phyloP scores from a whole-genome alignment of 257 asterid genomes.

The Capsicum baccatum region DNA sequence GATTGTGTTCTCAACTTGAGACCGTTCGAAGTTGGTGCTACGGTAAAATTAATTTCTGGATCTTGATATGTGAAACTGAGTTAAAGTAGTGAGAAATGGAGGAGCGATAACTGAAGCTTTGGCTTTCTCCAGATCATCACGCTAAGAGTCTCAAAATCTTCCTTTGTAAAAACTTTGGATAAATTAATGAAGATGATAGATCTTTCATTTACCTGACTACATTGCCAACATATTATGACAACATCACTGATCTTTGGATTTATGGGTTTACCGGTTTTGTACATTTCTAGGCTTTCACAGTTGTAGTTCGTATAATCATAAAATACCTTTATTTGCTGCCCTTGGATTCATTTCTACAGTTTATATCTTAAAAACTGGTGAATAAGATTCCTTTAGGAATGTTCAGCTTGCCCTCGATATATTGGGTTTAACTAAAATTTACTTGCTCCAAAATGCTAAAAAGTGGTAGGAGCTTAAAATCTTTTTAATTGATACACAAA shows the following conservation, averaged over 20 bases:
- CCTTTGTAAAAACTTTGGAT: neutral
- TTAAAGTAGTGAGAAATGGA: neutral
- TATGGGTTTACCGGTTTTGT: neutral
- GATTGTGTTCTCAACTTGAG: neutral
- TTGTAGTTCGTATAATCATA: neutral
- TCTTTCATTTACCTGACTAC: neutral
- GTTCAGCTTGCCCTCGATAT: neutral
- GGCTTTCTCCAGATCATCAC: neutral
- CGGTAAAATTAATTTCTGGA: neutral
- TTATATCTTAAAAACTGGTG: neutral
- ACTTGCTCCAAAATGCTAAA: neutral
- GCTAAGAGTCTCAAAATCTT: neutral
- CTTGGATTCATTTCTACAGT: neutral
- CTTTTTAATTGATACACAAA: neutral
- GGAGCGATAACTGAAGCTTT: neutral
- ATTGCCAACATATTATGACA: neutral
- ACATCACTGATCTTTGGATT: neutral
- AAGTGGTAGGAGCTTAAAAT: neutral
- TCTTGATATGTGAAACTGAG: neutral
- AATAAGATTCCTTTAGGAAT: neutral
- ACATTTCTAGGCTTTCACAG: neutral
- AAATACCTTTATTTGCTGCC: neutral
- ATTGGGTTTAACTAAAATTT: neutral
- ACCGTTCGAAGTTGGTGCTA: neutral
- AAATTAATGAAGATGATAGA: neutral